Evolutionary conservation across 805 yeast species (phyloP).

Genomic region (Saturnispora saitoi): DNA sequence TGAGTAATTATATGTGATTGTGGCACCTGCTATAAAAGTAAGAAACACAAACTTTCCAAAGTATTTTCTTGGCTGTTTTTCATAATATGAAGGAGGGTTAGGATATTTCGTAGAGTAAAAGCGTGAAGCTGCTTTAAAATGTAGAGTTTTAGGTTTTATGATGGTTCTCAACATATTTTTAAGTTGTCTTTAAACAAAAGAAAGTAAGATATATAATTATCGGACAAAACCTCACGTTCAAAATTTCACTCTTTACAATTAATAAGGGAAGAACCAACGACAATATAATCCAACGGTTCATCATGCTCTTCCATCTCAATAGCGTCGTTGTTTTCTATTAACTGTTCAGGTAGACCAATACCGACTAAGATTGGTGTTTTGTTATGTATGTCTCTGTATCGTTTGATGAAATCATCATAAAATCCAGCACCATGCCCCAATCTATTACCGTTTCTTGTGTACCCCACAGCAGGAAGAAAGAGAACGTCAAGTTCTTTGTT

Average conservation of each 20-base stretch:
- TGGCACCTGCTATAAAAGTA: slow-evolving; percentile 21
- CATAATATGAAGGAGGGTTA: slow-evolving; percentile 15
- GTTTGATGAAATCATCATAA: slow-evolving; percentile 67
- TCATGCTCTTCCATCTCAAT: slow-evolving; percentile 61
- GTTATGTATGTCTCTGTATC: slow-evolving; percentile 33
- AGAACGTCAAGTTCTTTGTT: slow-evolving; percentile 48
- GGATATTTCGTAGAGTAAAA: slow-evolving; percentile 15
- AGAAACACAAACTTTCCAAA: slow-evolving; percentile 7
- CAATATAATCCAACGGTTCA: slow-evolving; percentile 45
- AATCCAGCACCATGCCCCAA: slow-evolving; percentile 93
- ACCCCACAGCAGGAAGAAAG: slow-evolving; percentile 82
- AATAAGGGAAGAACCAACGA: slow-evolving; percentile 32
- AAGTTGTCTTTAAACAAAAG: neutral
- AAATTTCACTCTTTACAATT: neutral
- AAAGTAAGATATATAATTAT: neutral
- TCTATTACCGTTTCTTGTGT: slow-evolving; percentile 40
- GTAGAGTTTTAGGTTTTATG: neutral
- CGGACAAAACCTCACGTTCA: neutral
- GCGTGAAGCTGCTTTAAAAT: neutral
- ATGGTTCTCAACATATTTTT: neutral
- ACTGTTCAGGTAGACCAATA: slow-evolving; percentile 55
- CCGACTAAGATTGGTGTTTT: slow-evolving; percentile 45
- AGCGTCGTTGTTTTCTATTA: slow-evolving; percentile 30
- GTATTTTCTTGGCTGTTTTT: slow-evolving; percentile 8
- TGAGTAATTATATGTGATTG: slow-evolving; percentile 22